Conservation (phyloP, 495 filamentous ascomycete genomes). For the Podospora conica region DNA sequence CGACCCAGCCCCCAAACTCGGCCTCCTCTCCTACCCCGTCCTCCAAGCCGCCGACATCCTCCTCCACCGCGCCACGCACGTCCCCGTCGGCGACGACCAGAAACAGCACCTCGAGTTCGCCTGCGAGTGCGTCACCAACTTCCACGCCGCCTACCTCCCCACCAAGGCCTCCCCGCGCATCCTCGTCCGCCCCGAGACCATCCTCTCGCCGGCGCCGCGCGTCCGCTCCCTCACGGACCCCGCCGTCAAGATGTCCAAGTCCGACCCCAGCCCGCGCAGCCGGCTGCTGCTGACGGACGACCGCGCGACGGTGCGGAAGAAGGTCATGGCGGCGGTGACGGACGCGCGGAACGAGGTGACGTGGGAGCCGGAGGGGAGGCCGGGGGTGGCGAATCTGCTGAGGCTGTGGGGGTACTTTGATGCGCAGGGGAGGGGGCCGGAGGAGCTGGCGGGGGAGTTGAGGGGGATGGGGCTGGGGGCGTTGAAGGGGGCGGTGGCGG, state of each 20-base stretch:
- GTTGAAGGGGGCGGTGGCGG: constrained; percentile 60
- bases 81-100: constrained; percentile 93
- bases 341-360: constrained; percentile 58
- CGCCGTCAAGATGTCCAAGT: constrained; percentile 87
- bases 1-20: constrained; percentile 64
- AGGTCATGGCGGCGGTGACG: constrained; percentile 70
- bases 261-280: constrained; percentile 59
- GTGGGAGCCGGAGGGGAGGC: constrained; percentile 64
- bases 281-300: constrained; percentile 76
- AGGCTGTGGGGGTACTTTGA: constrained; percentile 66
- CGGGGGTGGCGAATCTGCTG: constrained; percentile 83
- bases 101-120: constrained; percentile 90
- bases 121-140: constrained; percentile 72
- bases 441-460: constrained; percentile 51
- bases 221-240: constrained; percentile 85
- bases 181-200: constrained; percentile 56
- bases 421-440: constrained; percentile 34
- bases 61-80: constrained; percentile 82
- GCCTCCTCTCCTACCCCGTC: constrained; percentile 95
- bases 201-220: constrained; percentile 68
- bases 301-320: constrained; percentile 51
- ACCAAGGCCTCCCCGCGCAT: constrained; percentile 35
- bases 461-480: constrained; percentile 49
- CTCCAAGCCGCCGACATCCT: constrained; percentile 94
- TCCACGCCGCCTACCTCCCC: constrained; percentile 65